A percentile compares a stretch with the other conserved stretches of the same genome.
These are phyloP conservation scores for Apiotrichum porosum DNA, from an alignment of 1,284 basidiomycete species.

Conservation along the genomic window DNA sequence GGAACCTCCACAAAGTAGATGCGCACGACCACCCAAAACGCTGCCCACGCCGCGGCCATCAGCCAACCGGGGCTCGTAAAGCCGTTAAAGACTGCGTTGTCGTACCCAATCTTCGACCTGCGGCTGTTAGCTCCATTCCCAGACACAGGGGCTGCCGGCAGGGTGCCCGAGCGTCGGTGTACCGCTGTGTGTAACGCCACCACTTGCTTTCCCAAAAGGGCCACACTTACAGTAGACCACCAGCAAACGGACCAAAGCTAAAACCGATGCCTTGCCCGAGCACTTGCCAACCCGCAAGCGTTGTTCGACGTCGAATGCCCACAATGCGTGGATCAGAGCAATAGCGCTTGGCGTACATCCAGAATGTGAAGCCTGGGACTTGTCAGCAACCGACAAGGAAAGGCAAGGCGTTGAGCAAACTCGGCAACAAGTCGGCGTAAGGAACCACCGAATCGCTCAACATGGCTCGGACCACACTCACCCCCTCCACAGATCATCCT, in stretches of 20 bases:
- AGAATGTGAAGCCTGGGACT: conserved; percentile 7
- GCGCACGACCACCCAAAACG: conserved; percentile 1
- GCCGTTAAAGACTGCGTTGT: conserved; percentile 6
- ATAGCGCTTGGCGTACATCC: conserved; percentile 11
- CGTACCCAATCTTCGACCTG: conserved; percentile 4
- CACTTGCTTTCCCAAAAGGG: background rate
- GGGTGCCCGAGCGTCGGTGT: too few species aligned
- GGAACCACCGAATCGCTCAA: too few species aligned
- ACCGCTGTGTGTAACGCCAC: background rate
- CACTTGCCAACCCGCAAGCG: conserved; percentile 10
- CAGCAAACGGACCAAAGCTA: conserved; percentile 7
- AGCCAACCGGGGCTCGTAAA: conserved; percentile 8
- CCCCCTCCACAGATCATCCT: conserved; percentile 7
- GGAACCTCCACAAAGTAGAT: conserved; percentile 4
- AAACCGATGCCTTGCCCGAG: conserved; percentile 7
- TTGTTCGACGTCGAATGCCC: conserved; percentile 7
- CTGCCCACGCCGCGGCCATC: conserved; percentile 3
- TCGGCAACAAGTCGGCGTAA: too few species aligned
- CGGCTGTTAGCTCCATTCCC: background rate
- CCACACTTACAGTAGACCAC: conserved; percentile 5
- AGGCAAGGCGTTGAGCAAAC: too few species aligned
- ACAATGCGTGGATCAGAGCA: conserved; percentile 8
- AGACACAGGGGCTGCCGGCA: too few species aligned
- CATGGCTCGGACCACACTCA: too few species aligned
- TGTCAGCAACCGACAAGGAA: too few species aligned